Conservation (phyloP, 1,284 basidiomycete genomes). For the Hemileia vastatrix region DNA sequence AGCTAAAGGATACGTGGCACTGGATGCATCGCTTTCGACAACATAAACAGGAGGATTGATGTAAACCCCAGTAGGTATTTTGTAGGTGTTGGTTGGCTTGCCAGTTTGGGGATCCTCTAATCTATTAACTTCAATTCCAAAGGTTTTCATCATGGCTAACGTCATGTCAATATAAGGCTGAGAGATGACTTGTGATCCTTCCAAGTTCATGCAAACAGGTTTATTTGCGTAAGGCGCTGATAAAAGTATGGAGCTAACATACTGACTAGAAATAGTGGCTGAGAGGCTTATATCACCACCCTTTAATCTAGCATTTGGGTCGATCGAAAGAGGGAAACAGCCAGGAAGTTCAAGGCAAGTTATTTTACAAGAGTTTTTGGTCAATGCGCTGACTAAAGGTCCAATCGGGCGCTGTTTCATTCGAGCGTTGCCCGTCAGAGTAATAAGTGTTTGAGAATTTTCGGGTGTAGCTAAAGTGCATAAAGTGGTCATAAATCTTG, state of each 20-base stretch:
- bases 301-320: slow-evolving; percentile 59
- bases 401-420: slow-evolving; percentile 97
- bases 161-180: slow-evolving; percentile 99
- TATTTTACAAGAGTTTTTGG: slow-evolving; percentile 69
- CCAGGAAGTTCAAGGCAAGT: slow-evolving; percentile 68
- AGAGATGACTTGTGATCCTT: slow-evolving; percentile 87
- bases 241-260: slow-evolving; percentile 90
- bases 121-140: slow-evolving; percentile 70
- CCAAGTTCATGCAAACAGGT: slow-evolving; percentile 75
- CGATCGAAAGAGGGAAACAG: slow-evolving; percentile 80
- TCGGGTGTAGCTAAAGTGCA: slow-evolving; percentile 64
- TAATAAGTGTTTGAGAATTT: slow-evolving; percentile 50
- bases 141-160: slow-evolving; percentile 92
- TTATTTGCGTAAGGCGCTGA: slow-evolving; percentile 86
- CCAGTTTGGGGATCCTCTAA: slow-evolving; percentile 58
- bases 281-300: slow-evolving; percentile 79
- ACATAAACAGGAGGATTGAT: slow-evolving; percentile 68
- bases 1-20: slow-evolving; percentile 92
- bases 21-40: slow-evolving; percentile 92
- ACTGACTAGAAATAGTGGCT: slow-evolving; percentile 93
- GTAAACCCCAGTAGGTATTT: slow-evolving; percentile 74
- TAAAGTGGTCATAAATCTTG: slow-evolving; percentile 92
- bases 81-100: slow-evolving; percentile 66
- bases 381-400: slow-evolving; percentile 84
- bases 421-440: slow-evolving; percentile 91